Evolutionary conservation across 1,284 basidiomycete species (phyloP).

Genomic region (Ceratobasidium sp.): DNA sequence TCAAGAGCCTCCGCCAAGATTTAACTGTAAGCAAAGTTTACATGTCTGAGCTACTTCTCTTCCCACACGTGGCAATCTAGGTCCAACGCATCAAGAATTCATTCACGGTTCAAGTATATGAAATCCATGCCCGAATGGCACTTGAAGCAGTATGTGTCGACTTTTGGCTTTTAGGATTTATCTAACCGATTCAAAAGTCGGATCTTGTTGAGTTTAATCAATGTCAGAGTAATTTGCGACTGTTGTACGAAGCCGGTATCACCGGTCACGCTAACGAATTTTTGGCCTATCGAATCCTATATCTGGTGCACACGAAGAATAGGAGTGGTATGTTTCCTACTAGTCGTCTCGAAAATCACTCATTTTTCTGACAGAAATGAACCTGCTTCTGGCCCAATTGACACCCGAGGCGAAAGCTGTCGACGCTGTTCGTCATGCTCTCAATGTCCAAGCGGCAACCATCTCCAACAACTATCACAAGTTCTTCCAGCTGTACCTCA

Average conservation of each 20-base stretch:
- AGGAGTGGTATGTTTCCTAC: constrained; percentile 70
- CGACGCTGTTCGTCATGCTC: constrained; percentile 84
- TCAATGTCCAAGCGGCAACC: constrained; percentile 86
- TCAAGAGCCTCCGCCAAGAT: constrained; percentile 97
- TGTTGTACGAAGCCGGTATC: constrained; percentile 91
- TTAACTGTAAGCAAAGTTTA: constrained; percentile 75
- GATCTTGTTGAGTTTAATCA: constrained; percentile 99
- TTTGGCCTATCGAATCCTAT: constrained; percentile 95
- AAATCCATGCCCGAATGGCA: constrained; percentile 97
- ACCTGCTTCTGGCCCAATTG: constrained; percentile 94
- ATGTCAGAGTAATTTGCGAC: constrained; percentile 91
- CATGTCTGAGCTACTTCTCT: constrained; percentile 41
- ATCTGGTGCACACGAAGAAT: constrained; percentile 93
- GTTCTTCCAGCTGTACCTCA: constrained; percentile 85
- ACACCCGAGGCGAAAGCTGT: constrained; percentile 86
- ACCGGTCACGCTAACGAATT: constrained; percentile 94
- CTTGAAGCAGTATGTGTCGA: constrained; percentile 79
- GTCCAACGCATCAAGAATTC: constrained; percentile 99
- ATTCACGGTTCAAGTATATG: constrained; percentile 97
- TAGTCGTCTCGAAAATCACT: constrained; percentile 39
- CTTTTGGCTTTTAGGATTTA: constrained; percentile 25
- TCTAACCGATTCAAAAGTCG: constrained; percentile 58
- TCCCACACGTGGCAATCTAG: constrained; percentile 55
- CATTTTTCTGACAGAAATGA: constrained; percentile 72
- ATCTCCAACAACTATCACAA: constrained; percentile 94